A percentile compares a stretch with the other conserved stretches of the same genome.
phyloP scores from a whole-genome alignment of 2,329 filamentous ascomycete genomes.

The Phialophora macrospora region DNA sequence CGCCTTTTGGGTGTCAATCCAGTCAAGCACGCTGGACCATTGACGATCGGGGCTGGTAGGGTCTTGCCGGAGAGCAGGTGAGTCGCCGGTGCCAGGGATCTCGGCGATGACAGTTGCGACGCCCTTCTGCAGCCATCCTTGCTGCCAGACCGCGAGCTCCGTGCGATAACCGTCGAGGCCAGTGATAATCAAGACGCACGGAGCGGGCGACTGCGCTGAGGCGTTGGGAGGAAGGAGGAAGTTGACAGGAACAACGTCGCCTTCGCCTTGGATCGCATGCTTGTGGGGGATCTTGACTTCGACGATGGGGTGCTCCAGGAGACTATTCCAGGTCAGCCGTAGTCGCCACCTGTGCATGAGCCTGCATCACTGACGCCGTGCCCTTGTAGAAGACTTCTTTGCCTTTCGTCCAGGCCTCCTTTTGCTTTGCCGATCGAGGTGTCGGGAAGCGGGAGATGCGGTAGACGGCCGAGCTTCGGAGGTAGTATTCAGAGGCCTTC shows the following conservation, averaged over 20 bases:
- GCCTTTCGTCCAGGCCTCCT: constrained; percentile 38
- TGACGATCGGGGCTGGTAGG: constrained; percentile 61
- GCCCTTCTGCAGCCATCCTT: constrained; percentile 45
- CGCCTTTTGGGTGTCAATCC: constrained; percentile 54
- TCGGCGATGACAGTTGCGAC: constrained; percentile 65
- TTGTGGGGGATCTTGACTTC: constrained; percentile 68
- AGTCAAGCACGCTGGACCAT: constrained; percentile 60
- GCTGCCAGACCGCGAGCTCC: constrained; percentile 46
- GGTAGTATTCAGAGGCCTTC: constrained; percentile 58
- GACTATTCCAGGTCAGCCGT: constrained; percentile 18
- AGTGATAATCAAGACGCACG: constrained; percentile 61
- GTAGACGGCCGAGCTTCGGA: constrained; percentile 71
- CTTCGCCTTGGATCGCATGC: constrained; percentile 57
- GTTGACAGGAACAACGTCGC: constrained; percentile 65
- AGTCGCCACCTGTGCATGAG: background rate
- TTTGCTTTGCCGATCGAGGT: constrained; percentile 38
- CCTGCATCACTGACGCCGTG: constrained; percentile 33
- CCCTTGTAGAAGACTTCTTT: constrained; percentile 40
- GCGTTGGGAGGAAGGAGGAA: constrained; percentile 63
- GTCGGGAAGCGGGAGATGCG: constrained; percentile 72
- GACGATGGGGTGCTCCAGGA: constrained; percentile 55
- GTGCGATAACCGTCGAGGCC: constrained; percentile 65
- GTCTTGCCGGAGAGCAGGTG: constrained; percentile 66
- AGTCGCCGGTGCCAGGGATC: constrained; percentile 71
- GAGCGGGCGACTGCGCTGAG: constrained; percentile 51